Base-by-base conservation (phyloP, 176 grass and related monocot genomes). In the Triticum urartu region DNA sequence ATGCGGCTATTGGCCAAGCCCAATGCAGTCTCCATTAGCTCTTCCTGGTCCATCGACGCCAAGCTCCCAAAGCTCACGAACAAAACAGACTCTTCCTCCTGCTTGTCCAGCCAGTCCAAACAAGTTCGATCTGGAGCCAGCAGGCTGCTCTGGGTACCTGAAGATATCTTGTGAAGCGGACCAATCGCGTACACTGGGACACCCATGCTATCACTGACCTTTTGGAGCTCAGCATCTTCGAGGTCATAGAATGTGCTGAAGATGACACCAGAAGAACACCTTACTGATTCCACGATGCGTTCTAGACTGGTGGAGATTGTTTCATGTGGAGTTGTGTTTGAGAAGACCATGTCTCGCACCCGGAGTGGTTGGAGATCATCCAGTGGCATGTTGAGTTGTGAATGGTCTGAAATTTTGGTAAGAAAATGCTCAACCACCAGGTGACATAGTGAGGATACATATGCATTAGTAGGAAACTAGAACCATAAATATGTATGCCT, bases 21-120 rank as follows among this genome's bases (percentile, higher is more conserved):
- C 87, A 82, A 89, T 24, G 87, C 87, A 2, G 24, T 80, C 87
- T 89, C 87, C 32, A 66, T 0, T 6, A 80, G 17, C 6, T 84
- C 75, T 10, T 22, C 38, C 6, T 35, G 11, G 4, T 73, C 52
- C 32, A 89, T 64, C 0, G 40, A 74, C 0, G 75, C 81, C 56
- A 89, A 12, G 67, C 67, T 89, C 22, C 87, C 87, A 18, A 89
- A 43, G 66, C 87, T 89, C n/a, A 89, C 81, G 6, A 84, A 89
- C 2, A 89, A 66, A 11, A 89, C 81, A 0, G 87, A 89, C 0
- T 65, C 38, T 0, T 5, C 13, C 32, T 78, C 56, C 14, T 84
- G 75, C 43, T 15, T 56, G 42, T 80, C 87, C 30, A 89, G 6
- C 81, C 87, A 89, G n/a, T 80, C 9, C 9, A 89, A 24, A 15